phyloP scores from a whole-genome alignment of 805 yeast genomes.

The Nakazawaea ishiwadae region DNA sequence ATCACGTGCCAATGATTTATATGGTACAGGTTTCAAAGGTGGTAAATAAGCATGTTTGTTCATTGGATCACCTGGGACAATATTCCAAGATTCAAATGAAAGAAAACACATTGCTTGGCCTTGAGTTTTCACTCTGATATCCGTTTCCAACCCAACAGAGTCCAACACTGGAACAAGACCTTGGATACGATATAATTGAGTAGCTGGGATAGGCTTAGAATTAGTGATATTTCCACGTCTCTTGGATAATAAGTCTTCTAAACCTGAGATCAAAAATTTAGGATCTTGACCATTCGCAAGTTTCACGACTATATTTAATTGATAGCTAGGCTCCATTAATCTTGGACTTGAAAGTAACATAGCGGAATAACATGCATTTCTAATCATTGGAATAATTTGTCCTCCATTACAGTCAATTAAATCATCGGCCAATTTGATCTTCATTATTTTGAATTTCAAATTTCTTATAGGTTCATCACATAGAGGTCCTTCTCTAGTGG shows the following conservation, averaged over 20 bases:
- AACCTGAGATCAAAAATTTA: constrained; percentile 13
- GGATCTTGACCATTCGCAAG: constrained; percentile 33
- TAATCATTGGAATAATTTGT: constrained; percentile 75
- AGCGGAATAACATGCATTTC: constrained; percentile 83
- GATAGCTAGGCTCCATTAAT: constrained; percentile 77
- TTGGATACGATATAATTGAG: constrained; percentile 56
- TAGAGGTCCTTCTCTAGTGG: constrained; percentile 83
- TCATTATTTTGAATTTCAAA: constrained; percentile 67
- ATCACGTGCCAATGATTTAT: constrained; percentile 73
- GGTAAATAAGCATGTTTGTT: constrained; percentile 63
- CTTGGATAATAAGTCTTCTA: constrained; percentile 38
- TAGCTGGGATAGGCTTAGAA: constrained; percentile 60
- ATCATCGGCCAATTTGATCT: constrained; percentile 46
- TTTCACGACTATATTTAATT: constrained; percentile 42
- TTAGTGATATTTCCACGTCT: constrained; percentile 64
- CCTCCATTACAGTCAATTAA: constrained; percentile 49
- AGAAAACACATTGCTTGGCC: constrained; percentile 74
- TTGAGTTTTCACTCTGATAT: constrained; percentile 67
- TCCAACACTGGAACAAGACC: constrained; percentile 86
- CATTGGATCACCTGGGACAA: constrained; percentile 89
- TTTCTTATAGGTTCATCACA: constrained; percentile 77
- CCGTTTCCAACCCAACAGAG: constrained; percentile 85
- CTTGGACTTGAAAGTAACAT: constrained; percentile 76
- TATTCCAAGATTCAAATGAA: constrained; percentile 66
- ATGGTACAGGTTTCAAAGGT: constrained; percentile 70